Conservation (phyloP, 2,329 filamentous ascomycete species). For the Byssochlamys sp. region DNA sequence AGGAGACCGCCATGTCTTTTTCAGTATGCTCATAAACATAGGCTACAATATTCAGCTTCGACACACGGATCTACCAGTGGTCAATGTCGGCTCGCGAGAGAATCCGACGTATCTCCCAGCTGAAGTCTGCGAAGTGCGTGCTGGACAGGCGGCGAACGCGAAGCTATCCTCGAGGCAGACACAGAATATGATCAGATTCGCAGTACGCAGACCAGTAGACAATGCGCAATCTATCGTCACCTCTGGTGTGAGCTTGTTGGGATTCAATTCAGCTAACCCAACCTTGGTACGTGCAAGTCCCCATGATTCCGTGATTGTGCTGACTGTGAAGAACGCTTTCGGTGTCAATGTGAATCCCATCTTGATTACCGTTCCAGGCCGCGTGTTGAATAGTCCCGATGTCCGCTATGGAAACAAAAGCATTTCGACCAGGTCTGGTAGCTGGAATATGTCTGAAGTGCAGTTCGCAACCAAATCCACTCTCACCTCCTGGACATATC, state of each 20-base stretch:
- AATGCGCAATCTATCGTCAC: constrained; percentile 54
- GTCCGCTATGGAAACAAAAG: constrained; percentile 47
- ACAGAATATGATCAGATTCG: constrained; percentile 58
- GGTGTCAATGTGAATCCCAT: constrained; percentile 6
- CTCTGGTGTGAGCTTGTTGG: constrained; percentile 12
- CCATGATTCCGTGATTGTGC: neutral
- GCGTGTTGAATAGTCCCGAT: constrained; percentile 53
- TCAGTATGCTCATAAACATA: constrained; percentile 6
- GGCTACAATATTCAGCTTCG: neutral
- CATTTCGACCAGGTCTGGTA: constrained; percentile 8
- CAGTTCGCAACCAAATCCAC: constrained; percentile 46
- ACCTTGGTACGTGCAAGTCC: neutral
- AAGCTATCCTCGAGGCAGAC: constrained; percentile 52
- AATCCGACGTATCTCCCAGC: constrained; percentile 55
- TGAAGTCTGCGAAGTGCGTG: constrained; percentile 52
- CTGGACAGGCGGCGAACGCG: constrained; percentile 52
- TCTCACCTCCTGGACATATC: constrained; percentile 20
- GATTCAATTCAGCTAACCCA: neutral
- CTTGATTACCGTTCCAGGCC: constrained; percentile 63
- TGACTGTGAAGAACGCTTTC: neutral
- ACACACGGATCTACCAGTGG: constrained; percentile 41
- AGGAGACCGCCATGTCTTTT: constrained; percentile 22
- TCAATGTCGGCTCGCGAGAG: constrained; percentile 52
- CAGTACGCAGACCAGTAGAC: constrained; percentile 53
- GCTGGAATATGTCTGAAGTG: constrained; percentile 59